A percentile compares a stretch with the other conserved stretches of the same genome.
Conservation (phyloP, 2,329 filamentous ascomycete species). For the Colletotrichum filicis region DNA sequence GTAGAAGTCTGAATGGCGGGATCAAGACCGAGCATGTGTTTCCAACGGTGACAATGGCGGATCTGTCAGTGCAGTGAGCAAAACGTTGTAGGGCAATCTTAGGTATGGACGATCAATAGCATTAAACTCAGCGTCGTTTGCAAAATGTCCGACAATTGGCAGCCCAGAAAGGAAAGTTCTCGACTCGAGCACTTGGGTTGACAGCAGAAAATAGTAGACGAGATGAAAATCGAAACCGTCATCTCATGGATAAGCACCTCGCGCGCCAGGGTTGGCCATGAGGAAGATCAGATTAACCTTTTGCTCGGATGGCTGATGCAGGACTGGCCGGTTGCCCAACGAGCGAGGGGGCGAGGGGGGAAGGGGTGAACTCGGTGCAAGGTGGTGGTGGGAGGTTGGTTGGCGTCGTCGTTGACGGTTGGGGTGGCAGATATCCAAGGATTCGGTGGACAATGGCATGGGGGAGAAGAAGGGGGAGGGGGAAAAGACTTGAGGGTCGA, state of each 20-base stretch:
- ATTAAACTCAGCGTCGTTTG: constrained; percentile 9
- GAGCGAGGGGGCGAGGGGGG: too few species aligned
- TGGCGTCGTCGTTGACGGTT: not conserved
- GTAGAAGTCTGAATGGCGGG: not conserved
- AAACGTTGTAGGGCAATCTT: not conserved
- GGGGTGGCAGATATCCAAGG: not conserved
- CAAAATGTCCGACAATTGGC: not conserved
- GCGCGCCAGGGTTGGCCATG: constrained; percentile 5
- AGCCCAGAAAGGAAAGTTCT: constrained; percentile 3
- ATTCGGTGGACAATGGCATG: not conserved
- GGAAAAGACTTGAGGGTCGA: not conserved
- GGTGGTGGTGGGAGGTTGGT: not conserved
- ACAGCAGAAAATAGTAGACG: constrained; percentile 1
- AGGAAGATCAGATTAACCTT: constrained; percentile 30
- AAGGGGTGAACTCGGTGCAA: too few species aligned
- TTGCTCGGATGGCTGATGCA: constrained; percentile 21
- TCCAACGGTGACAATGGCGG: not conserved
- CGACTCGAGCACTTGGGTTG: not conserved
- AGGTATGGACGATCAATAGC: constrained; percentile 12
- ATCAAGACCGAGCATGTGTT: not conserved
- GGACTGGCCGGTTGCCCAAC: not conserved
- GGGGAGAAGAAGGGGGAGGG: not conserved
- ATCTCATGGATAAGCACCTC: constrained; percentile 25
- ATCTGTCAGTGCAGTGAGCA: not conserved
- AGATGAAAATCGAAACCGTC: constrained; percentile 20